Evolutionary conservation across 129 eudicot species (phyloP), one percentile per base, ranked within the genome.

Genomic region (Chrysanthemum lavandulifolium): DNA sequence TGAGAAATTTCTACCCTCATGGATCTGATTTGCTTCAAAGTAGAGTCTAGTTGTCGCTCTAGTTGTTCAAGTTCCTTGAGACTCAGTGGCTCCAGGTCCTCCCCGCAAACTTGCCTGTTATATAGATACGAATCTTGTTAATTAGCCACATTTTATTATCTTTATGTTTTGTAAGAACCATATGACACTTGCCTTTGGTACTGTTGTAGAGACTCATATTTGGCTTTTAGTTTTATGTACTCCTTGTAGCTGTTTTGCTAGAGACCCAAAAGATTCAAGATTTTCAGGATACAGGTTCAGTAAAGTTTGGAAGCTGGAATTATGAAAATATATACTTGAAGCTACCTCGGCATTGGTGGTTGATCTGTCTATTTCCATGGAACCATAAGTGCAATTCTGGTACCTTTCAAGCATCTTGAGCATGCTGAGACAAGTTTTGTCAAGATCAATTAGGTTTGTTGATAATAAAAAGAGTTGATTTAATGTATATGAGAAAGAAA

Each of bases 341-440:
- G 21, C n/a, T 75, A 92, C 98, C 96, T 92, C 96, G 49, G 85
- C 31, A 10, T 89, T 89, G 50, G 69, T 82, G 69, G 84, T 68
- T 66, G 96, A 77, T 76, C 67, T 60, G 55, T 79, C 84, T 23
- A 82, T 90, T 84, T 89, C 96, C 79, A 89, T 65, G 2, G 95
- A 77, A 53, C 90, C 89, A 73, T 87, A 88, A 78, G 88, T 92
- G 81, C 98, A 89, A 59, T 84, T 89, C 73, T 92, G 95, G 78
- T 92, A 92, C 85, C 88, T 85, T 75, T 92, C 98, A 67, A 92
- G 89, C 65, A 91, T 89, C 82, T 92, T 89, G 82, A 85, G 85
- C 96, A 92, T 92, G 82, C 98, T 92, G 80, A 69, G n/a, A 70
- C n/a, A 77, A 36, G 56, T 36, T 53, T 73, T 61, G 13, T 50